These are phyloP conservation scores for Ustilago vetiveriae DNA, from an alignment of 1,284 basidiomycete genomes.

Conservation along the genomic window DNA sequence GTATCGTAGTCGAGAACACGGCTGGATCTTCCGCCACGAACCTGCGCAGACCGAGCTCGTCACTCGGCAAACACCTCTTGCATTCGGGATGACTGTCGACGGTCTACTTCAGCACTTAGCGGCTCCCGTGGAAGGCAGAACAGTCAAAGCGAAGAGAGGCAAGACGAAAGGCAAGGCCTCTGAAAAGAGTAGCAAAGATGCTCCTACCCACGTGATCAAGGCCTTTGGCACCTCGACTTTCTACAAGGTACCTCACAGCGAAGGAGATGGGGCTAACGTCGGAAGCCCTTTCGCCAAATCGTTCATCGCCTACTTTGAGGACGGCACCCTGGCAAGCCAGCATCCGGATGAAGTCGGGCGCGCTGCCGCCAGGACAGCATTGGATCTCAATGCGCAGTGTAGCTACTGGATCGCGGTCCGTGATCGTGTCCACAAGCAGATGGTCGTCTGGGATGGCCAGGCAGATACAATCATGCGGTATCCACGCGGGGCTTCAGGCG, in stretches of 20 bases:
- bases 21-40: slow-evolving; percentile 78
- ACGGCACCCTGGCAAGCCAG: slow-evolving; percentile 72
- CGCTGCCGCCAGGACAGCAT: slow-evolving; percentile 80
- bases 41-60: slow-evolving; percentile 13
- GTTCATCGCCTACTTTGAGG: slow-evolving; percentile 87
- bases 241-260: slow-evolving; percentile 94
- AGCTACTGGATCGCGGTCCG: slow-evolving; percentile 97
- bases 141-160: slow-evolving; percentile 18
- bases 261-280: slow-evolving; percentile 92
- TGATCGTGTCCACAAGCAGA: slow-evolving; percentile 90
- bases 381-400: slow-evolving; percentile 93
- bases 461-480: slow-evolving; percentile 68
- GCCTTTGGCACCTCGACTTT: slow-evolving; percentile 69
- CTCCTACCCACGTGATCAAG: slow-evolving; percentile 25
- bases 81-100: slow-evolving; percentile 50
- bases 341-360: slow-evolving; percentile 70
- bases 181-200: slow-evolving; percentile 8
- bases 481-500: slow-evolving; percentile 43
- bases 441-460: slow-evolving; percentile 84
- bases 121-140: slow-evolving; percentile 21
- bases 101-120: slow-evolving; percentile 42
- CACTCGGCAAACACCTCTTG: slow-evolving; percentile 47
- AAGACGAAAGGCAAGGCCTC: slow-evolving; percentile 22
- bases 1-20: slow-evolving; percentile 85
- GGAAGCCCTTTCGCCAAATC: slow-evolving; percentile 89